These are phyloP conservation scores for Globisporangium parvum DNA, from an alignment of 352 stramenopile species.

Conservation along the genomic window DNA sequence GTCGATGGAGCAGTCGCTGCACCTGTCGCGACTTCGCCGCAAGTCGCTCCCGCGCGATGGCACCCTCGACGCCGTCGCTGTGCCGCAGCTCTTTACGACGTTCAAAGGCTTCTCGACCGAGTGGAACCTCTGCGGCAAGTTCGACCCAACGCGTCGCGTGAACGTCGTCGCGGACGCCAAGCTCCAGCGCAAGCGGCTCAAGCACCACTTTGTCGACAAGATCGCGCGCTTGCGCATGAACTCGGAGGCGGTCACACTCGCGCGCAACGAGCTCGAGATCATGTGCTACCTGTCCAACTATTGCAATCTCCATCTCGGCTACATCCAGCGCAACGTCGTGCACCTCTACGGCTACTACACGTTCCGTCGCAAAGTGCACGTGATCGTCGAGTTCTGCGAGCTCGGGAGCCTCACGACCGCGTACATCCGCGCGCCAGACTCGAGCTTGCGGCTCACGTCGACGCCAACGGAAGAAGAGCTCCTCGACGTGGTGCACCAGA, in stretches of 20 bases:
- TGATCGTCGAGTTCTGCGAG: slow-evolving; percentile 63
- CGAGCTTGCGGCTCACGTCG: no score
- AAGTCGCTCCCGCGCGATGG: no score
- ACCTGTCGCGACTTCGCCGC: no score
- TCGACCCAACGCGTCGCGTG: slow-evolving; percentile 45
- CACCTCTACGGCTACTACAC: slow-evolving; percentile 46
- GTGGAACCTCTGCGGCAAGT: slow-evolving; percentile 57
- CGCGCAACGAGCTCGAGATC: no score
- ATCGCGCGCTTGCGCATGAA: no score
- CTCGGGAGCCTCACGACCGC: slow-evolving; percentile 41
- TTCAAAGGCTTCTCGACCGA: slow-evolving; percentile 49
- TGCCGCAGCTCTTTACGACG: slow-evolving; percentile 39
- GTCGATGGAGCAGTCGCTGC: no score
- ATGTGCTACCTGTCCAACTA: no score
- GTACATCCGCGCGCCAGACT: slow-evolving; percentile 26
- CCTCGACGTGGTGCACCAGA: no score
- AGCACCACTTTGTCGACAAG: slow-evolving; percentile 8
- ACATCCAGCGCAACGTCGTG: slow-evolving; percentile 46
- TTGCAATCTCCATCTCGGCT: background rate
- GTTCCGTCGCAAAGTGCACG: slow-evolving; percentile 37
- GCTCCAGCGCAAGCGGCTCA: slow-evolving; percentile 36
- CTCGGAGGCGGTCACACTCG: no score
- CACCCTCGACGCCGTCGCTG: background rate
- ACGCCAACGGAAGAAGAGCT: no score
- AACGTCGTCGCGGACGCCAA: slow-evolving; percentile 51